phyloP scores from a whole-genome alignment of 768 basidiomycete species.

The Glaciozyma martinii region DNA sequence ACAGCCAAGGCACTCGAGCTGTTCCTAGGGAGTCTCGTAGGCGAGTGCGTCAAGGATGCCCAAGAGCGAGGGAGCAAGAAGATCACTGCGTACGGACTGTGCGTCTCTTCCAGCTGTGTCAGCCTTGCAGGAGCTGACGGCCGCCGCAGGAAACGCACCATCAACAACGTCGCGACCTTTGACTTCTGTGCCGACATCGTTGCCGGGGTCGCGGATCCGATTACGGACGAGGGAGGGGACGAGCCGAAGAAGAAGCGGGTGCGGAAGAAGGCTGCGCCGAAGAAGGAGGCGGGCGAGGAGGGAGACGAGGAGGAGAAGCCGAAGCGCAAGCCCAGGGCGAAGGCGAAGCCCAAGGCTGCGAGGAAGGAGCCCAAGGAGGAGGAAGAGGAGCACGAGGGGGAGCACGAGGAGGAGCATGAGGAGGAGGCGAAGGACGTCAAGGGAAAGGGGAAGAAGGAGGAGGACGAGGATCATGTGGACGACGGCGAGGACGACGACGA shows the following conservation, averaged over 20 bases:
- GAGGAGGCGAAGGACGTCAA: background rate
- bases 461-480: background rate
- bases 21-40: slow-evolving; percentile 74
- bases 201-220: slow-evolving; percentile 73
- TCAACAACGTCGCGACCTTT: slow-evolving; percentile 75
- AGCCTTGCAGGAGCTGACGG: background rate
- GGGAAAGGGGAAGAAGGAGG: background rate
- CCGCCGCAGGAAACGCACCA: slow-evolving; percentile 70
- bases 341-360: background rate
- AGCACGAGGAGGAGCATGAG: background rate
- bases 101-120: slow-evolving; percentile 40
- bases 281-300: slow-evolving; percentile 27
- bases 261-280: slow-evolving; percentile 10
- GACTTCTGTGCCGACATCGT: slow-evolving; percentile 94
- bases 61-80: slow-evolving; percentile 69
- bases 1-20: slow-evolving; percentile 89
- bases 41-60: slow-evolving; percentile 73
- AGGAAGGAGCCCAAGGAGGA: background rate
- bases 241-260: slow-evolving; percentile 18
- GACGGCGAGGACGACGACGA: background rate
- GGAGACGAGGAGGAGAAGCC: slow-evolving; percentile 9
- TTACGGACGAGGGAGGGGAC: slow-evolving; percentile 50
- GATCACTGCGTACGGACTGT: slow-evolving; percentile 90
- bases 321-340: slow-evolving; percentile 2
- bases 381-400: slow-evolving; percentile 1